These are phyloP conservation scores for Mortierella sp. DNA, from an alignment of 371 early-diverging fungal genomes.

Conservation along the genomic window DNA sequence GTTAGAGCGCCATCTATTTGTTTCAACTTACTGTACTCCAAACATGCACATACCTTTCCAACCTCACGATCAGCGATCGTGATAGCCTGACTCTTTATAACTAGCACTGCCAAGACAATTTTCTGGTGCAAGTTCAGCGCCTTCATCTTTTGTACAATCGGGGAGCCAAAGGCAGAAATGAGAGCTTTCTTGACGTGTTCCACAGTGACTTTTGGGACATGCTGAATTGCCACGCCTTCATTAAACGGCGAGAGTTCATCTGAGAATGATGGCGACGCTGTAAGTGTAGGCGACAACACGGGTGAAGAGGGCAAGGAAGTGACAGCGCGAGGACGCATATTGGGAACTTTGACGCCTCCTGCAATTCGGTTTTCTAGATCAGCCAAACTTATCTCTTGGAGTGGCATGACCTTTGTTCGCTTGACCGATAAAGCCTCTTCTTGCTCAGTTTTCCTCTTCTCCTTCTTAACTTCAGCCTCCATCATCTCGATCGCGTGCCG, in stretches of 20 bases:
- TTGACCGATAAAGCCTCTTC: not conserved
- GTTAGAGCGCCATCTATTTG: not conserved
- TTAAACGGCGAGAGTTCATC: not conserved
- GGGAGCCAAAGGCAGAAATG: conserved; percentile 72
- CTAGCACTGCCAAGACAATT: conserved; percentile 72
- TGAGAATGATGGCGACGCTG: not conserved
- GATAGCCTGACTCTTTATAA: conserved; percentile 56
- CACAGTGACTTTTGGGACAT: conserved; percentile 79
- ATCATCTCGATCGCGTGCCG: conserved; percentile 85
- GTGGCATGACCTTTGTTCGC: conserved; percentile 11
- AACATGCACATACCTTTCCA: conserved; percentile 45
- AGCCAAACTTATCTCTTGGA: conserved; percentile 31
- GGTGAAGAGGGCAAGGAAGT: not conserved
- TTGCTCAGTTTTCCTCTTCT: conserved; percentile 2
- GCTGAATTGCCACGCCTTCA: conserved; percentile 13
- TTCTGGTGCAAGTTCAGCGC: conserved; percentile 85
- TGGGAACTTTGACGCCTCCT: conserved; percentile 11
- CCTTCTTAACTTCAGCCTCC: conserved; percentile 71
- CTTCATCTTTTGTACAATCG: conserved; percentile 70
- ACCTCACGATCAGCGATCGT: conserved; percentile 62
- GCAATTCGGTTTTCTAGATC: conserved; percentile 30
- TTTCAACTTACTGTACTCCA: not conserved
- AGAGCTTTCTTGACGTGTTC: conserved; percentile 83
- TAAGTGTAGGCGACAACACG: not conserved
- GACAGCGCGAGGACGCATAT: not conserved